Conservation (phyloP, 495 filamentous ascomycete genomes). For the Niebla homalea region DNA sequence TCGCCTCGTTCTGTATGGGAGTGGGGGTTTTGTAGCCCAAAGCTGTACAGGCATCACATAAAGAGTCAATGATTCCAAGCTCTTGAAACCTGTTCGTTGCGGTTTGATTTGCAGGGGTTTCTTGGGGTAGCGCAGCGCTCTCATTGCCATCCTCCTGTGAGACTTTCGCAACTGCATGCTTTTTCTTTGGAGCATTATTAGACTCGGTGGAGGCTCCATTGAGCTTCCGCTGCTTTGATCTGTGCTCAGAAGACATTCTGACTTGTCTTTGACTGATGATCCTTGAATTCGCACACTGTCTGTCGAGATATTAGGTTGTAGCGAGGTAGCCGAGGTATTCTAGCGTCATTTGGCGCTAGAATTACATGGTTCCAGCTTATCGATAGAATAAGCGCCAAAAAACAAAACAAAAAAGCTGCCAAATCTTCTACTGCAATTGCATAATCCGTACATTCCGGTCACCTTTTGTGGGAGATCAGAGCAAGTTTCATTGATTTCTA, state of each 20-base stretch:
- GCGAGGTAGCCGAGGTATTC: too few species aligned
- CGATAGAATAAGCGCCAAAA: too few species aligned
- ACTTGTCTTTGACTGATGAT: neutral
- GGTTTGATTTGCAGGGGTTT: slow-evolving; percentile 3
- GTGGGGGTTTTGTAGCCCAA: slow-evolving; percentile 78
- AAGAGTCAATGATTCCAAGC: slow-evolving; percentile 70
- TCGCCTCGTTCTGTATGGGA: slow-evolving; percentile 61
- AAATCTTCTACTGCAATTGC: too few species aligned
- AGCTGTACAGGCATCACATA: slow-evolving; percentile 72
- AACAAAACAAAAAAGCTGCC: too few species aligned
- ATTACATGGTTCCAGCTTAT: too few species aligned
- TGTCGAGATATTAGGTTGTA: too few species aligned
- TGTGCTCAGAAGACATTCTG: neutral
- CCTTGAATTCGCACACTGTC: too few species aligned
- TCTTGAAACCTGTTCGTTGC: slow-evolving; percentile 62
- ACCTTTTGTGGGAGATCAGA: too few species aligned
- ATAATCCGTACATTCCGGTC: too few species aligned
- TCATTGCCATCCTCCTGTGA: neutral
- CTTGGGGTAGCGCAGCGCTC: neutral
- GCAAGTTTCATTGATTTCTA: too few species aligned
- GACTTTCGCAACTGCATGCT: neutral
- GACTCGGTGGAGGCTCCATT: neutral
- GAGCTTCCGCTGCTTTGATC: neutral
- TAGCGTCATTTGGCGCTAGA: too few species aligned
- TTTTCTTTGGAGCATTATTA: neutral